These are phyloP conservation scores for Coemansia umbellata DNA, from an alignment of 192 early-diverging fungal genomes.

Conservation along the genomic window DNA sequence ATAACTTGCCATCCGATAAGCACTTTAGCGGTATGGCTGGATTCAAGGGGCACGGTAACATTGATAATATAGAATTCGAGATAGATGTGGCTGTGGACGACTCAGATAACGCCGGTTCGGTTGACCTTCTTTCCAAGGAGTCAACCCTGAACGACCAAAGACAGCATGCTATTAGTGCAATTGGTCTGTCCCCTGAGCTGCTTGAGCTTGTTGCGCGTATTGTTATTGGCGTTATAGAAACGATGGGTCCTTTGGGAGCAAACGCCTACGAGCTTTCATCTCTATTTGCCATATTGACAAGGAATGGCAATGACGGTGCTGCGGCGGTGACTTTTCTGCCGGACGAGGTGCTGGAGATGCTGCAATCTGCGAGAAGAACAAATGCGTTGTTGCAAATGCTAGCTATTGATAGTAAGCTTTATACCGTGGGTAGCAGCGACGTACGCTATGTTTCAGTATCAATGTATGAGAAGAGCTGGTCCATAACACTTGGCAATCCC, in stretches of 20 bases:
- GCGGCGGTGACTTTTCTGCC: not conserved
- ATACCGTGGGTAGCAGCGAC: constrained; percentile 30
- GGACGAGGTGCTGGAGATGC: not conserved
- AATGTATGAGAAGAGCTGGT: constrained; percentile 24
- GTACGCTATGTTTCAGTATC: constrained; percentile 26
- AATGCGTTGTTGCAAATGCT: constrained; percentile 3
- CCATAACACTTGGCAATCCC: not conserved
- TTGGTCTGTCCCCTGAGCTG: not conserved
- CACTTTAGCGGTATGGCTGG: constrained; percentile 6
- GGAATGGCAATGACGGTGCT: not conserved
- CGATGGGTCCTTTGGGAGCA: constrained; percentile 26
- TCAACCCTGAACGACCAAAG: not conserved
- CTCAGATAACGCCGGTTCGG: too few species aligned
- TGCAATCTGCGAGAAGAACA: not conserved
- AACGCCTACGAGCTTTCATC: constrained; percentile 17
- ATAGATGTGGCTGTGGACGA: not conserved
- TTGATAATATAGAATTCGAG: not conserved
- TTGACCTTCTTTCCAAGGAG: too few species aligned
- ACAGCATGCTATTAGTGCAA: not conserved
- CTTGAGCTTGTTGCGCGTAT: constrained; percentile 9
- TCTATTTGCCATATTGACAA: not conserved
- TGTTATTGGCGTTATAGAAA: constrained; percentile 3
- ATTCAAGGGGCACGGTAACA: constrained; percentile 3
- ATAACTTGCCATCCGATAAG: not conserved
- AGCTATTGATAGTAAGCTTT: constrained; percentile 2